Evolutionary conservation across 108 stramenopile species (phyloP), one percentile per base, ranked within the genome.

Genomic region (Skeletonema costatum): DNA sequence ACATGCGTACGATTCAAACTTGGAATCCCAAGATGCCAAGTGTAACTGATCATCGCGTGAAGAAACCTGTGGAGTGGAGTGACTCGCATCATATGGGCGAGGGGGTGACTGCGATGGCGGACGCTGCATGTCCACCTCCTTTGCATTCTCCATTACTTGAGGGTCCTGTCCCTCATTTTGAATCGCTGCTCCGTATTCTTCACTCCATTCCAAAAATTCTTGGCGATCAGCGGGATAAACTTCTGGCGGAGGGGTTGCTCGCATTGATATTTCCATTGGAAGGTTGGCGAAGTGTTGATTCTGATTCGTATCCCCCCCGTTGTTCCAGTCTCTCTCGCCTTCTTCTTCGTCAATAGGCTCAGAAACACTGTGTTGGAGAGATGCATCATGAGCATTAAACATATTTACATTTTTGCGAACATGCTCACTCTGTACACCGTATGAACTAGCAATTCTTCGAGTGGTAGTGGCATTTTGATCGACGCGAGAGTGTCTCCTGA

Each of bases 21-120:
- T 92, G 32, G 90, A 91, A 41, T 88, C 82, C 41, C 88, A 86
- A 46, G 80, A 77, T 25, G 85, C 90, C 32, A 68, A 65, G 75
- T 86, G 76, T 58, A 66, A 71, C 33, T 74, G 64, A 17, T 65
- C 41, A 48, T 81, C 73, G 4, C 69, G 69, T 19, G 53, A 56
- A 9, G 19, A 10, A 56, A 58, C 32, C 39, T 70, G 68, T 3
- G 51, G 68, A n/a, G 56, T 56, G 32, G 58, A 13, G 35, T 63
- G 32, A 12, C 29, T 25, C 21, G 8, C 53, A 10, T 9, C 25
- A 2, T 9, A 25, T 1, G 2, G 1, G 14, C 58, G 42, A 17
- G 21, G 17, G 36, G 53, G 50, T 46, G 21, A 66, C 39, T 5
- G 31, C 17, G 48, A 32, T 48, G 48, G 21, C 48, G 21, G 48